phyloP scores from a whole-genome alignment of 75 land plant genomes.

The Pseudotsuga menziesii region DNA sequence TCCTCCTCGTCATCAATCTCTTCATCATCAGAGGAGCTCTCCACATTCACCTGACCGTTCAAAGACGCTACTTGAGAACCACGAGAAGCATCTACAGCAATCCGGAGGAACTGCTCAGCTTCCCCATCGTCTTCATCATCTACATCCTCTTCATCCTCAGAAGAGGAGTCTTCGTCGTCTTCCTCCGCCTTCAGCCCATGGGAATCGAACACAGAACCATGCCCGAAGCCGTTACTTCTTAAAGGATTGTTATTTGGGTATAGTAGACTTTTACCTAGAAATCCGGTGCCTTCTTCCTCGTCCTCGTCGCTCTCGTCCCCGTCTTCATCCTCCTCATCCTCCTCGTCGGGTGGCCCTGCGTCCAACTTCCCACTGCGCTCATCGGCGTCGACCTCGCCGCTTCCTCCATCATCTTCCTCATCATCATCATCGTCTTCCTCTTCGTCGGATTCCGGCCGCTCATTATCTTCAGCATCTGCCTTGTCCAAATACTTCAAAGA shows the following conservation, averaged over 20 bases:
- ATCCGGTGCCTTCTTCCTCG: slow-evolving; percentile 3
- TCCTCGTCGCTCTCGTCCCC: slow-evolving; percentile 69
- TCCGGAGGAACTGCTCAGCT: not conserved
- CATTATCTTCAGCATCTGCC: slow-evolving; percentile 67
- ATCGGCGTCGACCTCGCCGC: slow-evolving; percentile 64
- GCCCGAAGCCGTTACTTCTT: not conserved
- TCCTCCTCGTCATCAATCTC: slow-evolving; percentile 48
- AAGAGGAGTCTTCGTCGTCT: slow-evolving; percentile 16
- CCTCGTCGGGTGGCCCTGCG: slow-evolving; percentile 46
- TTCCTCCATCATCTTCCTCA: slow-evolving; percentile 56
- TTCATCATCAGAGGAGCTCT: slow-evolving; percentile 23
- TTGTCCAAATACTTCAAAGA: slow-evolving; percentile 75
- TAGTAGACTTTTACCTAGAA: too few species aligned
- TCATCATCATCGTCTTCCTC: slow-evolving; percentile 87
- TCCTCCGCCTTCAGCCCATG: not conserved
- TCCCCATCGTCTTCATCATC: slow-evolving; percentile 28
- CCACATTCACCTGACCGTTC: slow-evolving; percentile 18
- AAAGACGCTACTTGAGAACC: not conserved
- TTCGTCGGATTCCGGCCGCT: slow-evolving; percentile 82
- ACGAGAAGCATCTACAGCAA: not conserved
- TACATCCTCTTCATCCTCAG: slow-evolving; percentile 21
- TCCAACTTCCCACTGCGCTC: slow-evolving; percentile 22
- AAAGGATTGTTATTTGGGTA: not conserved
- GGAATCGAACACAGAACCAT: slow-evolving; percentile 21
- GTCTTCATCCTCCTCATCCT: slow-evolving; percentile 69